Conservation (phyloP, 2,329 filamentous ascomycete genomes). For the Colletotrichum sp. region DNA sequence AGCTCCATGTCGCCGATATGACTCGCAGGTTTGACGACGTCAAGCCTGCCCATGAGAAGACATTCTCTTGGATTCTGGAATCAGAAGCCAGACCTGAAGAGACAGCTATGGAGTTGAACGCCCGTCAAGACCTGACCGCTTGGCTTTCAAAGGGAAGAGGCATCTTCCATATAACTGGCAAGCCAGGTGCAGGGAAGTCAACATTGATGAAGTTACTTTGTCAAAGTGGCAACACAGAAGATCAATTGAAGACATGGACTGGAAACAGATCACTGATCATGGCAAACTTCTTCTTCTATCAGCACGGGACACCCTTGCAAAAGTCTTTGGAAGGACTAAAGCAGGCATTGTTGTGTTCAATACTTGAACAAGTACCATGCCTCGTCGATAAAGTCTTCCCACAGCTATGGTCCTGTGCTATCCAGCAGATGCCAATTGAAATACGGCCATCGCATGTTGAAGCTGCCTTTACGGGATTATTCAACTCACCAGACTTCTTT, state of each 20-base stretch:
- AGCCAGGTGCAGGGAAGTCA: conserved; percentile 2
- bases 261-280: background rate
- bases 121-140: background rate
- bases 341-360: background rate
- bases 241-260: background rate
- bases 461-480: background rate
- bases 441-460: background rate
- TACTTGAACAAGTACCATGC: background rate
- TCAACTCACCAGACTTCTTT: background rate
- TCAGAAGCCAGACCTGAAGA: background rate
- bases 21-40: background rate
- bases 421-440: background rate
- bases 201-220: conserved; percentile 5
- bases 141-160: background rate
- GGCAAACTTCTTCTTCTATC: conserved; percentile 2
- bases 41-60: background rate
- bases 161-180: background rate
- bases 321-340: background rate
- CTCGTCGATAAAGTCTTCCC: background rate
- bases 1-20: background rate
- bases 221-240: background rate
- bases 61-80: background rate
- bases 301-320: background rate
- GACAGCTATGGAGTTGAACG: background rate
- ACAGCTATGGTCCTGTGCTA: background rate